Evolutionary conservation across 129 eudicot genomes (phyloP), one percentile per base, ranked within the genome.

Genomic region (Rutidosis leptorrhynchoides): DNA sequence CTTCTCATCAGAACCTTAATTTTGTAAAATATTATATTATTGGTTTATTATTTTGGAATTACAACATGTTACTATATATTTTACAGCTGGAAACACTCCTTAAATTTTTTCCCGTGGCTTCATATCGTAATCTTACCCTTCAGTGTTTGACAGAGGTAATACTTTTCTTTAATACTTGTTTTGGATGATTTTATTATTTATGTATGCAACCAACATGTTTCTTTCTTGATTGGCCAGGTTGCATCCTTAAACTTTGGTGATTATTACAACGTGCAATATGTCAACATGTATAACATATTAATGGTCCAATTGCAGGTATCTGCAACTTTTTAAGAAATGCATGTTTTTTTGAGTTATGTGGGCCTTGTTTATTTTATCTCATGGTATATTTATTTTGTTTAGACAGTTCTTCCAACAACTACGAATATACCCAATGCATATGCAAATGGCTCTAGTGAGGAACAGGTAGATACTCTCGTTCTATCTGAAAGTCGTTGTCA

Each of bases 141-240:
- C 99, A 94, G 69, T 94, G 99, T 66, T 81, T 94, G 77, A 78
- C 95, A 14, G 99, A 94, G 96, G 99, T 89, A 72, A 55, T 42
- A 24, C 33, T 74, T 52, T 9, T 26, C 43, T 57, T 48, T 12
- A 4, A 8, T 19, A 5, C 22, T 42, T 45, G 0, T 37, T 58
- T 4, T 58, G 56, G 53, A 60, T 32, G 30, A 19, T 51, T 12
- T 19, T 55, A 26, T 25, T 81, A 5, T 3, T 58, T 28, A 19
- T 46, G 59, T 2, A 5, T 26, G 42, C 22, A 59, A 77, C 16
- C 48, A 21, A 29, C 23, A n/a, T 3, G 22, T 19, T 61, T 33
- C 0, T 4, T 69, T n/a, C 37, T 12, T 37, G 43, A 25, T 75
- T 63, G 58, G 29, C 71, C 95, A 94, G 99, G 90, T 89, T 79